Evolutionary conservation across 495 filamentous ascomycete genomes (phyloP), one percentile per base, ranked within the genome.

Genomic region (Aspergillus asperescens): DNA sequence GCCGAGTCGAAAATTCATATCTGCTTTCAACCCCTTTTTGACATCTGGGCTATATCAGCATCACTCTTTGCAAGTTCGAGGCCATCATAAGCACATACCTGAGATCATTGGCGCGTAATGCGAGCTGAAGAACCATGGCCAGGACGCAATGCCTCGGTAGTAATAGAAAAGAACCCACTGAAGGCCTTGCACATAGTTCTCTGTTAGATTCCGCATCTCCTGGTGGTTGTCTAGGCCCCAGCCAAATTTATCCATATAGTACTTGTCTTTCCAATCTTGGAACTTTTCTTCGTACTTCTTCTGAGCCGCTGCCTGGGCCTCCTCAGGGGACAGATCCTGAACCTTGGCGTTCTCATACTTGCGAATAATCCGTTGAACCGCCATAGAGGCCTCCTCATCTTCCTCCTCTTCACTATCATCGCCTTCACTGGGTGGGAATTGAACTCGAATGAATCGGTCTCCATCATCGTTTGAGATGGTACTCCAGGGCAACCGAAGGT

Each of bases 121-220:
- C 62, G 95, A 99, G 28, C 74, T 69, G 69, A 96, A 99, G 69
- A 87, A 99, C 94, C 94, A 99, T 20, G 93, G 88, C 94, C 94
- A 99, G 43, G 91, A 96, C 22, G 85, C 94, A 48, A 99, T 90
- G 43, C 94, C 93, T 47, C 87, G 84, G 64, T 99, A 97, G 64
- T 99, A 99, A 71, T 98, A 98, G 70, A 85, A 96, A 31, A 99
- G 73, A 28, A 99, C 94, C 94, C 94, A 99, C 62, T 99, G 94
- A 44, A 99, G 71, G 23, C 94, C 94, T 73, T 97, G 88, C 5
- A 99, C 87, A 66, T 99, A 99, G 72, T 97, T 99, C 70, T 95
- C 89, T 1, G 88, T 83, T 56, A 99, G 74, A 54, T 88, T 85
- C 35, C 76, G 83, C 63, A 97, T 77, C 62, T 95, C 89, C 16